Evolutionary conservation across 441 rosid genomes (phyloP), one percentile per base, ranked within the genome.

Genomic region (Adansonia madagascariensis): DNA sequence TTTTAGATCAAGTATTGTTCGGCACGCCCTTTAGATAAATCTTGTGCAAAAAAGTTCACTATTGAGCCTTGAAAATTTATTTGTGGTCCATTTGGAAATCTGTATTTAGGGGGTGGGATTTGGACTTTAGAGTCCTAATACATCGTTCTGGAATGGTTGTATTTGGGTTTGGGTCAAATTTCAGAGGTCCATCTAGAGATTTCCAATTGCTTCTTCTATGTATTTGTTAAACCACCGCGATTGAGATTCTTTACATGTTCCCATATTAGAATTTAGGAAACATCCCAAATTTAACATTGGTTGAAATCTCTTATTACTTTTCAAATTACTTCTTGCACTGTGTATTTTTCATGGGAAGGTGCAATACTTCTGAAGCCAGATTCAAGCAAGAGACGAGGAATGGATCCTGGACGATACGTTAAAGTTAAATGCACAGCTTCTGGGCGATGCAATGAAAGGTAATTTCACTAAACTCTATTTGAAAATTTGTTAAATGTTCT

Each of bases 1-100:
- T 75, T 91, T 88, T 82, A 90, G 84, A 83, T 89, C 93, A 57
- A 95, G 97, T 22, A 89, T 93, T 31, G 85, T 93, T 31, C 83
- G 98, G 99, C 92, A 80, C 62, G 90, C 80, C 12, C 24, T 80
- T 69, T 46, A 18, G 56, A 47, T 44, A 47, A 44, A 47, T 78
- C 68, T 69, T 15, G 41, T 82, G 17, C 1, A 35, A 3, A 35
- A 35, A 35, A 35, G 39, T 35, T 35, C 39, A 35, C 52, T 77
- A 24, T 59, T 39, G 17, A 47, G 7, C 56, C 53, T 71, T 61
- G 43, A 62, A 41, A 53, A 17, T 20, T 57, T 59, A 6, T 59
- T 20, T 10, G 4, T 10, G 2, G 35, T 22, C 35, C 62, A 18
- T 6, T 52, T 65, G 50, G 11, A 24, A 24, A 10, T n/a, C n/a